A percentile compares a stretch with the other conserved stretches of the same genome.
Conservation (phyloP, 352 stramenopile species). For the Phytophthora tentaculata region DNA sequence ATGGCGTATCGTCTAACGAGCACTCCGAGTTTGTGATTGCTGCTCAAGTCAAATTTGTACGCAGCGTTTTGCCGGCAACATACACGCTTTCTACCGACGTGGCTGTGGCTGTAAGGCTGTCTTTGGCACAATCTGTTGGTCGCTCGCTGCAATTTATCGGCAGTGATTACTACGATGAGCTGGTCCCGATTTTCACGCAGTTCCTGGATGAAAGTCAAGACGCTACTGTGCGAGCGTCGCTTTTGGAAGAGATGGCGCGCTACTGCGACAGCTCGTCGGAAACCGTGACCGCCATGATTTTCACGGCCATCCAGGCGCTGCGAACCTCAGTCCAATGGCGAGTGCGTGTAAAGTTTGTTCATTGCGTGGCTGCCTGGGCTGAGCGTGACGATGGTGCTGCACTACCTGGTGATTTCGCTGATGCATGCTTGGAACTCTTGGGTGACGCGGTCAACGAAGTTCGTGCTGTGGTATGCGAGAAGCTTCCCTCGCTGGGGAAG, state of each 20-base stretch:
- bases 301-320: constrained; percentile 72
- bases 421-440: constrained; percentile 73
- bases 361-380: constrained; percentile 84
- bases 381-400: constrained; percentile 63
- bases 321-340: constrained; percentile 78
- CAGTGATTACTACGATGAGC: constrained; percentile 74
- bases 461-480: constrained; percentile 63
- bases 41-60: constrained; percentile 82
- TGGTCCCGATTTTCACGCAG: constrained; percentile 86
- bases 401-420: constrained; percentile 73
- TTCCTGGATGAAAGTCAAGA: constrained; percentile 86
- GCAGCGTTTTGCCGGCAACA: constrained; percentile 78
- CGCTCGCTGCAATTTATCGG: constrained; percentile 75
- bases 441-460: constrained; percentile 78
- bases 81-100: constrained; percentile 81
- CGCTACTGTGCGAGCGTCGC: constrained; percentile 71
- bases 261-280: constrained; percentile 76
- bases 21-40: constrained; percentile 51
- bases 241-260: constrained; percentile 84
- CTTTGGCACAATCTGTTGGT: constrained; percentile 78
- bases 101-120: constrained; percentile 76
- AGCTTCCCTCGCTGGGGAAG: constrained; percentile 66
- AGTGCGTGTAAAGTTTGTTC: constrained; percentile 85
- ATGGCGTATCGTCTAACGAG: too few species aligned
- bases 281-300: constrained; percentile 70